Conservation (phyloP, 306 rosid species). For the Cucurbita pepo region DNA sequence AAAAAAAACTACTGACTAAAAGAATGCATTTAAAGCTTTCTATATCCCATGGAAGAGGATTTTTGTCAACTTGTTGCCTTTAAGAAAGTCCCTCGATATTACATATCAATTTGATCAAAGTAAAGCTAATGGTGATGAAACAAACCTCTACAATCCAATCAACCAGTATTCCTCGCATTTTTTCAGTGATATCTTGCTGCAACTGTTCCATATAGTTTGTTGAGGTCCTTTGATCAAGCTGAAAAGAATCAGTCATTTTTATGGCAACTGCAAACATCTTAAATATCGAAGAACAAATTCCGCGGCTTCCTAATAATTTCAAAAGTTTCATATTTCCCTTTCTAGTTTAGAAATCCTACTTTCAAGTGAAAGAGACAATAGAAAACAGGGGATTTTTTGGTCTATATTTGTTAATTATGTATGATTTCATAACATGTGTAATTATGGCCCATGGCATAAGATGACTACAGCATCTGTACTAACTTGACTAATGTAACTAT, state of each 20-base stretch:
- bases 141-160: conserved; percentile 96
- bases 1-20: background rate
- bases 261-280: background rate
- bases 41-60: background rate
- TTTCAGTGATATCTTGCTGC: conserved; percentile 60
- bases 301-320: background rate
- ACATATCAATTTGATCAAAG: background rate
- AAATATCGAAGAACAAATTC: background rate
- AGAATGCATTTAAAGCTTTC: background rate
- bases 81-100: background rate
- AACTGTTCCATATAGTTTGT: conserved; percentile 45
- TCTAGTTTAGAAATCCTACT: background rate
- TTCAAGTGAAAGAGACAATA: background rate
- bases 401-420: background rate
- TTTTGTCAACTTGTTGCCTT: background rate
- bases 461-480: background rate
- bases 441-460: background rate
- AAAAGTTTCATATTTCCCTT: background rate
- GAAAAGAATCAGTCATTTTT: conserved; percentile 5
- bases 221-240: conserved; percentile 54
- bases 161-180: conserved; percentile 65
- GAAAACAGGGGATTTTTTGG: background rate
- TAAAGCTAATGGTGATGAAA: background rate
- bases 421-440: background rate
- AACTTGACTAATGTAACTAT: background rate